Evolutionary conservation across 208 protist species (phyloP).

Genomic region (Sergeia podlipaevii): DNA sequence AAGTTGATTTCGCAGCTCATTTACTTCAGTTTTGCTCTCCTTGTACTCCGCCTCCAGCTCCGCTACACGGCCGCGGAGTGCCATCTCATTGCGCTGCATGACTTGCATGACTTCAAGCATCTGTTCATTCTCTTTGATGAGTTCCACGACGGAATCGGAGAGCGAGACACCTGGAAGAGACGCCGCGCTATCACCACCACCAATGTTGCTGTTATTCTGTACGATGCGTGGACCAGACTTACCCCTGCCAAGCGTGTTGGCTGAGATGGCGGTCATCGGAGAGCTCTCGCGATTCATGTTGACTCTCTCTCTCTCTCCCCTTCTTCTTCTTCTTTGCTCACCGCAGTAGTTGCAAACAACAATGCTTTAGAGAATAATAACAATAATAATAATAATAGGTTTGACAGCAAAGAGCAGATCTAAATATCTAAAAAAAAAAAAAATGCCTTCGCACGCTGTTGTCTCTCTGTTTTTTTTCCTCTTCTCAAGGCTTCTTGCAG

Average conservation of each 20-base stretch:
- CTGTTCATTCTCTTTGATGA: constrained; percentile 57
- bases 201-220: background rate
- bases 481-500: too few relatives aligned
- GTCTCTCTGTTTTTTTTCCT: too few relatives aligned
- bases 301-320: background rate
- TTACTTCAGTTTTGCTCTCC: constrained; percentile 23
- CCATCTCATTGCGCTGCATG: constrained; percentile 30
- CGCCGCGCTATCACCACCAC: constrained; percentile 30
- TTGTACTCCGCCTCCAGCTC: constrained; percentile 11
- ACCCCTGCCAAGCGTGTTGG: background rate
- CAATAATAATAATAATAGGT: constrained; percentile 8
- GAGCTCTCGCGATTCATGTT: constrained; percentile 4
- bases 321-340: constrained; percentile 13
- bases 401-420: constrained; percentile 12
- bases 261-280: background rate
- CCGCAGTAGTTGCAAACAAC: too few relatives aligned
- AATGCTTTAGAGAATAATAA: too few relatives aligned
- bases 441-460: background rate
- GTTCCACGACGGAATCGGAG: constrained; percentile 20
- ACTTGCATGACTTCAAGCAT: constrained; percentile 46
- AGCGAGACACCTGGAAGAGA: constrained; percentile 25
- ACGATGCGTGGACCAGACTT: background rate
- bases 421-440: constrained; percentile 7
- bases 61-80: constrained; percentile 14
- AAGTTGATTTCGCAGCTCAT: constrained; percentile 35